Evolutionary conservation across 768 basidiomycete species (phyloP).

Genomic region (Russula sp.): DNA sequence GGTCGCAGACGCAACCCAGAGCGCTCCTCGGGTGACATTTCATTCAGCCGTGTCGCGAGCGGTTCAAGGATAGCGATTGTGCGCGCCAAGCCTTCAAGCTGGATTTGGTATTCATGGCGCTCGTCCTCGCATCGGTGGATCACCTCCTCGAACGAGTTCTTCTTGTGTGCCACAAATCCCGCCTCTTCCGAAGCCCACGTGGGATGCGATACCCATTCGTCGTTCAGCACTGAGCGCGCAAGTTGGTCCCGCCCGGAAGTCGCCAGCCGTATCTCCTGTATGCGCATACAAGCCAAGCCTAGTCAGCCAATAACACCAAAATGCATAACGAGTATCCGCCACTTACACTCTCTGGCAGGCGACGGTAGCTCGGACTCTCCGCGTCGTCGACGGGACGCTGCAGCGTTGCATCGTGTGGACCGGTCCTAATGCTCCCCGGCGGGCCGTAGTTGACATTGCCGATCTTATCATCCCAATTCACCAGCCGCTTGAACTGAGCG

Average conservation of each 20-base stretch:
- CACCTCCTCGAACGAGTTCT: slow-evolving; percentile 94
- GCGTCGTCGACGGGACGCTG: slow-evolving; percentile 79
- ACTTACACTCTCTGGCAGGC: slow-evolving; percentile 83
- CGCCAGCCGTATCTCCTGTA: slow-evolving; percentile 80
- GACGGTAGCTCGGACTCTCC: slow-evolving; percentile 92
- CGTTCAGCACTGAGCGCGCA: slow-evolving; percentile 94
- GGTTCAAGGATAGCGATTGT: slow-evolving; percentile 93
- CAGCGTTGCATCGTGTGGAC: slow-evolving; percentile 71
- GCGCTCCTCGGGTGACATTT: slow-evolving; percentile 87
- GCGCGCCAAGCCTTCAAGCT: slow-evolving; percentile 84
- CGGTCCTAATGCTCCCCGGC: slow-evolving; percentile 72
- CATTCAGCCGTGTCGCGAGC: slow-evolving; percentile 74
- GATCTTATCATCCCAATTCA: slow-evolving; percentile 71
- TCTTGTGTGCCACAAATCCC: slow-evolving; percentile 92
- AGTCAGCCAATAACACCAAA: slow-evolving; percentile 22
- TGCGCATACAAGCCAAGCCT: not conserved
- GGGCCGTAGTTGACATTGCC: slow-evolving; percentile 65
- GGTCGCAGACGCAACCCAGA: slow-evolving; percentile 75
- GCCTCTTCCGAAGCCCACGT: slow-evolving; percentile 98
- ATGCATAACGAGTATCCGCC: not conserved
- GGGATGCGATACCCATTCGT: slow-evolving; percentile 97
- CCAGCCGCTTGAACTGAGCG: slow-evolving; percentile 79
- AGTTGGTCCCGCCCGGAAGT: slow-evolving; percentile 95
- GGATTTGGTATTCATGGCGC: slow-evolving; percentile 95
- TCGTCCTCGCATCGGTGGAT: slow-evolving; percentile 98